Conservation (phyloP, 83 land plant species). For the Isoetes engelmannii region DNA sequence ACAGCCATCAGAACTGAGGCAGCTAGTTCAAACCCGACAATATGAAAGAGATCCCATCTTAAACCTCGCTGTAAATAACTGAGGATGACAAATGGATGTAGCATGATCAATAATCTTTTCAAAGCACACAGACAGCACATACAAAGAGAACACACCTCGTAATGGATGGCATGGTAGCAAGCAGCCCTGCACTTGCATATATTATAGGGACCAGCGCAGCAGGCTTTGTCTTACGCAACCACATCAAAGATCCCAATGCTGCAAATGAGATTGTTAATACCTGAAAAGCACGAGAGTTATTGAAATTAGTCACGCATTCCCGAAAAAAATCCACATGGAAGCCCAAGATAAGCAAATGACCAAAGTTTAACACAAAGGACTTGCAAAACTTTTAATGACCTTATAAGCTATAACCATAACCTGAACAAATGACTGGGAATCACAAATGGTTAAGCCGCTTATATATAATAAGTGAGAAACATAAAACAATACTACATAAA, state of each 20-base stretch:
- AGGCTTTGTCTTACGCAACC: conserved; percentile 95
- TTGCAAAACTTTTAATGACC: no score
- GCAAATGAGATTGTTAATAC: conserved; percentile 80
- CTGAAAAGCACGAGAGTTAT: conserved; percentile 24
- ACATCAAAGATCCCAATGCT: conserved; percentile 90
- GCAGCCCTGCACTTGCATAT: conserved; percentile 72
- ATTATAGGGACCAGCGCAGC: conserved; percentile 76
- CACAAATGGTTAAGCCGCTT: not conserved
- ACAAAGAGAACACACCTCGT: conserved; percentile 46
- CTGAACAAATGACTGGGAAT: not conserved
- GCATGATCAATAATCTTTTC: not conserved
- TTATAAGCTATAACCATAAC: not conserved
- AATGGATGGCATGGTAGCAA: conserved; percentile 96
- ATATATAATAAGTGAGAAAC: not conserved
- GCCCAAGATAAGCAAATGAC: no score
- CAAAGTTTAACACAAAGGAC: no score
- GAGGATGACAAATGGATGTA: not conserved
- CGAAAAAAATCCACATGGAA: no score
- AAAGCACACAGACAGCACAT: not conserved
- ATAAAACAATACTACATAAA: no score
- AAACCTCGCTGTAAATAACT: conserved; percentile 73
- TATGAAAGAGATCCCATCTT: conserved; percentile 71
- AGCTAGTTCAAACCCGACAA: conserved; percentile 70
- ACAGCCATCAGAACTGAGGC: conserved; percentile 69
- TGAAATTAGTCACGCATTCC: no score